phyloP scores from a whole-genome alignment of 2,329 filamentous ascomycete species.

The Verruconis gallopava region DNA sequence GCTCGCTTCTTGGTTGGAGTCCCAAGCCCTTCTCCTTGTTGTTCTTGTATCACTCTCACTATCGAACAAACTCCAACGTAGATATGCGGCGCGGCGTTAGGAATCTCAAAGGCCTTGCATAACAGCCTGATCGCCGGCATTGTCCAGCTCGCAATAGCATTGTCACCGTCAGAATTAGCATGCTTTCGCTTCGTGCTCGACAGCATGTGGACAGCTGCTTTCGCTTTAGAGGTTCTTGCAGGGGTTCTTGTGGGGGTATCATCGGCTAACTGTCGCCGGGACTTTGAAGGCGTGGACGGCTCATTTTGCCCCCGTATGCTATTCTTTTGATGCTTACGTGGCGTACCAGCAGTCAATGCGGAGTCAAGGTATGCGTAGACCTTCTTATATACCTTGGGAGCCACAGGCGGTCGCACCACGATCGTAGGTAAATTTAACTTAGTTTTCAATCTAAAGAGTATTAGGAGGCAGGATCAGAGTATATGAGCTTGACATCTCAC shows the following conservation, averaged over 20 bases:
- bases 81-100: conserved; percentile 55
- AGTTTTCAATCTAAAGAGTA: conserved; percentile 51
- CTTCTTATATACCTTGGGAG: conserved; percentile 70
- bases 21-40: not conserved
- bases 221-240: conserved; percentile 1
- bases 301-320: conserved; percentile 14
- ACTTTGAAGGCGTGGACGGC: conserved; percentile 23
- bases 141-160: conserved; percentile 40
- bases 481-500: conserved; percentile 31
- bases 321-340: conserved; percentile 14
- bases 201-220: not conserved
- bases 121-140: conserved; percentile 54
- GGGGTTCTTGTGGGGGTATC: conserved; percentile 9
- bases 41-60: conserved; percentile 21
- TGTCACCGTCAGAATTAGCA: not conserved
- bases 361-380: conserved; percentile 68
- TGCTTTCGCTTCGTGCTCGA: not conserved
- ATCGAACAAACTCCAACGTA: conserved; percentile 56
- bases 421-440: conserved; percentile 64
- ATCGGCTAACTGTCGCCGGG: conserved; percentile 16
- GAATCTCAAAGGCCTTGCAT: conserved; percentile 47
- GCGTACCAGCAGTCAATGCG: conserved; percentile 17
- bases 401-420: conserved; percentile 62
- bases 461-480: not conserved
- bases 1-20: conserved; percentile 35